Conservation (phyloP, 2,329 filamentous ascomycete genomes). For the Sarocladiaceae sp. region DNA sequence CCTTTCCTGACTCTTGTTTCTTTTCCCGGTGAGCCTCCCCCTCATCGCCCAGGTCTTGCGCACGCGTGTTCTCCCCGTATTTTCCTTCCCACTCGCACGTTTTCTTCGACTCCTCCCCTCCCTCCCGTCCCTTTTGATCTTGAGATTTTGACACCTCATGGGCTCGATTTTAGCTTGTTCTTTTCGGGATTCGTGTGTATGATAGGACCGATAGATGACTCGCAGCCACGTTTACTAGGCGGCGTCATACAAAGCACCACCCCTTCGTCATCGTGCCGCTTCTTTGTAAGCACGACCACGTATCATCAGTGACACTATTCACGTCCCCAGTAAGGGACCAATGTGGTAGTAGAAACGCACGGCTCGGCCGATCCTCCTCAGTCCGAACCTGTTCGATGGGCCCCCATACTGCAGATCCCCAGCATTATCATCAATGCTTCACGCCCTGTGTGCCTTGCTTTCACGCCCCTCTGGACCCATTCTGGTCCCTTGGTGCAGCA, state of each 20-base stretch:
- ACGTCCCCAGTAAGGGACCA: not conserved
- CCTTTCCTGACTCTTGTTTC: not conserved
- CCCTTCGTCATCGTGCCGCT: no score
- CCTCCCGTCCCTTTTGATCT: no score
- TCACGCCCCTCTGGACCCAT: not conserved
- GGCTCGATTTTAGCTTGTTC: no score
- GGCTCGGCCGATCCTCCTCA: not conserved
- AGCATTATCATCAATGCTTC: not conserved
- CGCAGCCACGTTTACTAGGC: not conserved
- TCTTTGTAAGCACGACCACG: not conserved
- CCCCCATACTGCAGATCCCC: conserved; percentile 7
- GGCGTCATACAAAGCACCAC: no score
- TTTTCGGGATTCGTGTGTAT: no score
- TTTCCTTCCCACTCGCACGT: no score
- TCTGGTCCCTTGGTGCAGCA: conserved; percentile 1
- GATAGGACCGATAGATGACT: no score
- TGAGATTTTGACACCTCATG: not conserved
- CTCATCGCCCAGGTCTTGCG: not conserved
- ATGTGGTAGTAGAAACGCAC: not conserved
- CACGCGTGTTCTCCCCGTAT: no score
- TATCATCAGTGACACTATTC: not conserved
- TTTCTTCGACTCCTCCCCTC: no score
- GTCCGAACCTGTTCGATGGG: not conserved
- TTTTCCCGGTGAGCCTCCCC: not conserved
- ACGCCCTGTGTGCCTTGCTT: not conserved